phyloP scores from a whole-genome alignment of 345 rosid genomes.

The Euphorbia lathyris region DNA sequence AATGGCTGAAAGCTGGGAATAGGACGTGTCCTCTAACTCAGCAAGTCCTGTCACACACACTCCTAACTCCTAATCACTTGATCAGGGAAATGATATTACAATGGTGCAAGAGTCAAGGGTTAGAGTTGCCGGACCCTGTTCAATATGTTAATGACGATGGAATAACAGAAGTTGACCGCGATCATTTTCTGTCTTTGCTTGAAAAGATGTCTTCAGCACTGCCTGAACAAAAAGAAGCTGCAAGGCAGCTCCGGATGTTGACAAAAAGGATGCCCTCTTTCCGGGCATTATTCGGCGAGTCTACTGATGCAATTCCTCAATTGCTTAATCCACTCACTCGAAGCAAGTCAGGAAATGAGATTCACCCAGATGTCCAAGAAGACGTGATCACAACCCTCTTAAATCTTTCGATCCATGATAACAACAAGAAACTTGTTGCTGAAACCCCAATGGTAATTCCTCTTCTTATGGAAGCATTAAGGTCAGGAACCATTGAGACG shows the following conservation, averaged over 20 bases:
- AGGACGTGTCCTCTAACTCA: conserved; percentile 82
- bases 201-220: conserved; percentile 47
- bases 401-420: conserved; percentile 89
- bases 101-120: conserved; percentile 69
- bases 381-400: conserved; percentile 82
- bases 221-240: conserved; percentile 71
- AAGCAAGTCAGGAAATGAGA: conserved; percentile 29
- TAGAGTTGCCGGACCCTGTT: conserved; percentile 42
- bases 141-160: conserved; percentile 45
- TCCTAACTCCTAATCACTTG: conserved; percentile 67
- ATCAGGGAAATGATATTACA: conserved; percentile 73
- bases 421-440: conserved; percentile 82
- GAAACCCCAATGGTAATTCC: conserved; percentile 78
- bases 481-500: conserved; percentile 59
- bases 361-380: conserved; percentile 69
- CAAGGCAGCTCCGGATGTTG: conserved; percentile 66
- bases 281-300: conserved; percentile 72
- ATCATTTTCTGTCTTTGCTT: conserved; percentile 57
- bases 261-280: conserved; percentile 72
- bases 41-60: conserved; percentile 74
- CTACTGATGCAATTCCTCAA: conserved; percentile 52
- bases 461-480: conserved; percentile 65
- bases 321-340: conserved; percentile 55
- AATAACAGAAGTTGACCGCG: conserved; percentile 55
- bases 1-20: conserved; percentile 80